These are phyloP conservation scores for Arctostaphylos glauca DNA, from an alignment of 148 eudicot genomes.

Conservation along the genomic window DNA sequence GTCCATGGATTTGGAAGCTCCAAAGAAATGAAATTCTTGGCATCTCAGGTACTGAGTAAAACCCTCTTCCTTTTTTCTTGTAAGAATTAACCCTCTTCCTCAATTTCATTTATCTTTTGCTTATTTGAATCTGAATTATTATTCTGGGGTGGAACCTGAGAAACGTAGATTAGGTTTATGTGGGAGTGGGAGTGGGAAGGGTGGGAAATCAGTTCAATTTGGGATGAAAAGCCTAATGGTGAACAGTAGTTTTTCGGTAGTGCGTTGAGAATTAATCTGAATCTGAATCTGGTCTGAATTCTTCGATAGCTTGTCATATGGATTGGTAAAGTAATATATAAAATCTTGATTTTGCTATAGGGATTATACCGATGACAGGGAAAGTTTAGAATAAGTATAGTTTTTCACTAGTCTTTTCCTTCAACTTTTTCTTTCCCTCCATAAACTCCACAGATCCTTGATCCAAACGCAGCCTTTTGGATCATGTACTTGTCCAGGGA, in stretches of 20 bases:
- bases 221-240: not conserved
- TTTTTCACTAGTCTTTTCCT: not conserved
- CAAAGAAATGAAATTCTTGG: conserved; percentile 57
- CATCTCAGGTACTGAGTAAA: conserved; percentile 41
- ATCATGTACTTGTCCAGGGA: not conserved
- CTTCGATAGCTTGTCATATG: not conserved
- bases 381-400: not conserved
- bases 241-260: not conserved
- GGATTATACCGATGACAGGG: not conserved
- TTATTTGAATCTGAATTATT: not conserved
- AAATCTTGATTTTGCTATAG: too few relatives aligned
- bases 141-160: not conserved
- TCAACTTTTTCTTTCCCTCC: not conserved
- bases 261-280: not conserved
- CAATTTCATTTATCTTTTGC: not conserved
- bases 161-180: not conserved
- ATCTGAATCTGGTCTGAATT: not conserved
- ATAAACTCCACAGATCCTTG: not conserved
- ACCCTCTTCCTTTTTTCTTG: not conserved
- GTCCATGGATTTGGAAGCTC: conserved; percentile 69
- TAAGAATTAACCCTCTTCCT: not conserved
- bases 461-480: not conserved
- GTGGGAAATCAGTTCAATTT: not conserved
- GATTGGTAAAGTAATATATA: not conserved
- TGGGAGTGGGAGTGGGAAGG: not conserved